A percentile compares a stretch with the other conserved stretches of the same genome.
Conservation (phyloP, 2,329 filamentous ascomycete species). For the Alternaria arbusti region DNA sequence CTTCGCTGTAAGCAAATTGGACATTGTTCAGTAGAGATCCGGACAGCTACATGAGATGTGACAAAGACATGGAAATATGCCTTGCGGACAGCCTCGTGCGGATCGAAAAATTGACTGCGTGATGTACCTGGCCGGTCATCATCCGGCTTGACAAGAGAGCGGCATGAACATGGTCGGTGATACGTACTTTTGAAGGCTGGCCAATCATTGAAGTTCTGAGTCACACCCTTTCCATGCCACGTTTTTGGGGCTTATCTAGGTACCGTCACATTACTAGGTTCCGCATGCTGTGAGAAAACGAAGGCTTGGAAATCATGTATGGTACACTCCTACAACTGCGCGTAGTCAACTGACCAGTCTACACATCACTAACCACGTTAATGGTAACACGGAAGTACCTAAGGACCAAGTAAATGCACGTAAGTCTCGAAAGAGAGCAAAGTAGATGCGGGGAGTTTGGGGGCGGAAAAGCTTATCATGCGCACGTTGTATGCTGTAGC, state of each 20-base stretch:
- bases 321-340: not conserved
- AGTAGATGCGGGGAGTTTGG: slow-evolving; percentile 21
- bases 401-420: slow-evolving; percentile 1
- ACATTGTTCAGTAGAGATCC: not conserved
- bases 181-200: not conserved
- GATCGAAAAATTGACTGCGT: slow-evolving; percentile 1
- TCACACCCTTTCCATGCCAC: not conserved
- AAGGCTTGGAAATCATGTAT: not conserved
- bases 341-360: not conserved
- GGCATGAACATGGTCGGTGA: not conserved
- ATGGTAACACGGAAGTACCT: not conserved
- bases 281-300: not conserved
- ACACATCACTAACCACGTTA: not conserved
- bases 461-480: slow-evolving; percentile 22
- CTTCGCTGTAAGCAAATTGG: not conserved
- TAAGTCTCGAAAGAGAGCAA: slow-evolving; percentile 10
- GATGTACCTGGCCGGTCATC: not conserved
- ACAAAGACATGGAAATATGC: slow-evolving; percentile 5
- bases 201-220: not conserved
- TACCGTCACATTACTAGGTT: not conserved
- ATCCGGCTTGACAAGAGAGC: not conserved
- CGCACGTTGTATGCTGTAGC: slow-evolving; percentile 10
- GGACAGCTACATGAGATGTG: not conserved
- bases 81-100: slow-evolving; percentile 12
- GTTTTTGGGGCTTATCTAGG: not conserved